These are phyloP conservation scores for Solanum chacoense DNA, from an alignment of 305 asterid genomes.

Conservation along the genomic window DNA sequence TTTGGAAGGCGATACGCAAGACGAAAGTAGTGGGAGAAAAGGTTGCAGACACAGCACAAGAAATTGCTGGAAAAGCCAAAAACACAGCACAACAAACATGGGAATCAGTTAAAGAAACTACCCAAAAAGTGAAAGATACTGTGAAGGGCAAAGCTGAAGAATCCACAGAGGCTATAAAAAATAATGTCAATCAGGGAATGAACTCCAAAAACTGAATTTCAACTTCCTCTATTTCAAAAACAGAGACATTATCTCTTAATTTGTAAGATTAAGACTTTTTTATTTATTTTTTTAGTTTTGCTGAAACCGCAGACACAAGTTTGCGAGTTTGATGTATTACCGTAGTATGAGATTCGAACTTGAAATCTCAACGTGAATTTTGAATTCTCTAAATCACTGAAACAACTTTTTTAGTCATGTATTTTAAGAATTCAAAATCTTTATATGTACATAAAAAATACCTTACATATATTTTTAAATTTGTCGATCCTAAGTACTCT, in stretches of 20 bases:
- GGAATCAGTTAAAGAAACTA: slow-evolving; percentile 26
- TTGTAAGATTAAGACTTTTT: not conserved
- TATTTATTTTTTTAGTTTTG: not conserved
- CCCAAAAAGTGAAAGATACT: slow-evolving; percentile 22
- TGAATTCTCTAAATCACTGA: not conserved
- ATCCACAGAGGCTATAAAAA: slow-evolving; percentile 11
- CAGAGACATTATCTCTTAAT: not conserved
- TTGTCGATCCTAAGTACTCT: not conserved
- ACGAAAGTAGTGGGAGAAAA: slow-evolving; percentile 19
- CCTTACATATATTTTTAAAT: not conserved
- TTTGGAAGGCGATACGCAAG: slow-evolving; percentile 12
- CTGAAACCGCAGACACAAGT: not conserved
- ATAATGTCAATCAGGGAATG: slow-evolving; percentile 18
- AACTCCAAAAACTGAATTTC: slow-evolving; percentile 1
- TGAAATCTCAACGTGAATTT: not conserved
- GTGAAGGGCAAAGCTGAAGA: slow-evolving; percentile 20
- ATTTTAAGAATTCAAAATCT: not conserved
- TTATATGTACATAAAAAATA: not conserved
- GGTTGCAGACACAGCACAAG: slow-evolving; percentile 20
- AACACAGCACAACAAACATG: slow-evolving; percentile 23
- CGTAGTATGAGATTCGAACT: not conserved
- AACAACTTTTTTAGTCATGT: not conserved
- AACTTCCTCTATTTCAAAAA: not conserved
- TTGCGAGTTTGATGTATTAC: not conserved
- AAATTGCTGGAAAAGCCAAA: slow-evolving; percentile 23